Percentiles rank a stretch among this genome's conserved stretches.
Evolutionary conservation across 1,284 basidiomycete species (phyloP).

Genomic region (Cutaneotrichosporon arboriforme): DNA sequence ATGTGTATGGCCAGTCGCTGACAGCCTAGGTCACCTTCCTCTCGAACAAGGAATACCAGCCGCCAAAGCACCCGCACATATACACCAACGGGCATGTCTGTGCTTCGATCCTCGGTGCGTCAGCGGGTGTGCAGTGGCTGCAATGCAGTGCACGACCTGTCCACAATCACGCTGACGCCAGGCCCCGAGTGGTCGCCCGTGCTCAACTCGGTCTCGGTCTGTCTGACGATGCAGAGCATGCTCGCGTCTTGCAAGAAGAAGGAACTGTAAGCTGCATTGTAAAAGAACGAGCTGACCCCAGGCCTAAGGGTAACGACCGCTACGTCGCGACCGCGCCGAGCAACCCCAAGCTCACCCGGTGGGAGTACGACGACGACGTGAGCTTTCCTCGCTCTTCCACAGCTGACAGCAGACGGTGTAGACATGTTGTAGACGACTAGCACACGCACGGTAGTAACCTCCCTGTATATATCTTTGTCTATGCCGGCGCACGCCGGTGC

Average conservation of each 20-base stretch:
- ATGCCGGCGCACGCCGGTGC: too few relatives aligned
- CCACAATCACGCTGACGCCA: slow-evolving; percentile 8
- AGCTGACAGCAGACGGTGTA: slow-evolving; percentile 17
- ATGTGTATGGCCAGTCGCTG: slow-evolving; percentile 37
- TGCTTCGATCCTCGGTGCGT: slow-evolving; percentile 42
- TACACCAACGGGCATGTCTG: slow-evolving; percentile 50
- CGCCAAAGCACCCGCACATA: slow-evolving; percentile 48
- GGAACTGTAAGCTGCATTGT: slow-evolving; percentile 28
- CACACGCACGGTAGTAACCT: neutral
- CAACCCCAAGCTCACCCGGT: slow-evolving; percentile 45
- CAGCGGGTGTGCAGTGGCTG: too few relatives aligned
- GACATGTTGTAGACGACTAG: neutral
- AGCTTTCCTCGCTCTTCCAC: slow-evolving; percentile 4
- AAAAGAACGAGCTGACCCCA: slow-evolving; percentile 13
- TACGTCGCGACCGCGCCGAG: slow-evolving; percentile 42
- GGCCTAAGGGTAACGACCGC: slow-evolving; percentile 44
- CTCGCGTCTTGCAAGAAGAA: slow-evolving; percentile 48
- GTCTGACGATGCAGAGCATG: slow-evolving; percentile 50
- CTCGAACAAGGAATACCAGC: slow-evolving; percentile 28
- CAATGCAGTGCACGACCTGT: too few relatives aligned
- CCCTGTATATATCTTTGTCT: neutral
- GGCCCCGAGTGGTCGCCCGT: slow-evolving; percentile 48
- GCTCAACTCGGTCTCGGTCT: slow-evolving; percentile 44
- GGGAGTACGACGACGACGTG: slow-evolving; percentile 47
- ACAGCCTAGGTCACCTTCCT: slow-evolving; percentile 44